These are phyloP conservation scores for Paraphoma sp. DNA, from an alignment of 2,329 filamentous ascomycete genomes.

Conservation along the genomic window DNA sequence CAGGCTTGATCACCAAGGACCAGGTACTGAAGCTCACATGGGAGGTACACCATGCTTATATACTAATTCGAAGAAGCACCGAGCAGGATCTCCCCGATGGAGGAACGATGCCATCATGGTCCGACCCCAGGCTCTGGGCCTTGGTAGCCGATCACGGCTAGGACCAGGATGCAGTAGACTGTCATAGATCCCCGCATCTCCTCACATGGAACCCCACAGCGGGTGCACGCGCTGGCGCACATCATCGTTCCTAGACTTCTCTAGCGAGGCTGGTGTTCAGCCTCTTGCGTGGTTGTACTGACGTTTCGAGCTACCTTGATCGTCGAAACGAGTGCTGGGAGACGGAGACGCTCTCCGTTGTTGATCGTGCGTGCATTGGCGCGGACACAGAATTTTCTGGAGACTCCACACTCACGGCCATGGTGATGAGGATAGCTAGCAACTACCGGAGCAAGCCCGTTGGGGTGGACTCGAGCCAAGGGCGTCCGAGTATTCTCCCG, in stretches of 20 bases:
- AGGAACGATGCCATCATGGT: slow-evolving; percentile 19
- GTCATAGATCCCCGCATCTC: slow-evolving; percentile 28
- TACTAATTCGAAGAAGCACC: background rate
- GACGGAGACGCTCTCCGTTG: slow-evolving; percentile 11
- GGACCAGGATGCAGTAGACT: slow-evolving; percentile 22
- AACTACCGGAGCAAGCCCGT: slow-evolving; percentile 26
- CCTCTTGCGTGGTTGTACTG: slow-evolving; percentile 13
- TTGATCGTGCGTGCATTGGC: background rate
- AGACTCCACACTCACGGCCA: slow-evolving; percentile 7
- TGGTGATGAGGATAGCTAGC: slow-evolving; percentile 14
- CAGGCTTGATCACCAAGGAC: background rate
- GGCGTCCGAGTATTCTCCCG: slow-evolving; percentile 33
- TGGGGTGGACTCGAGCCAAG: slow-evolving; percentile 9
- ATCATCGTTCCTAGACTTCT: slow-evolving; percentile 19
- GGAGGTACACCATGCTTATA: background rate
- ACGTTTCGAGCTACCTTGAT: background rate
- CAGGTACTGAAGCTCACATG: background rate
- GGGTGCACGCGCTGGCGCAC: slow-evolving; percentile 18
- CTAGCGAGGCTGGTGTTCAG: slow-evolving; percentile 10
- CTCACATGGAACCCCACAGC: slow-evolving; percentile 24
- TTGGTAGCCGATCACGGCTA: slow-evolving; percentile 11
- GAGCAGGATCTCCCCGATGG: slow-evolving; percentile 2
- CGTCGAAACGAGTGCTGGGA: slow-evolving; percentile 4
- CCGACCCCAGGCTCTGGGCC: slow-evolving; percentile 18
- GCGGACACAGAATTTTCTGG: background rate